Base-by-base conservation (phyloP, 2,329 filamentous ascomycete genomes). In the Phaeosphaeriaceae sp. region DNA sequence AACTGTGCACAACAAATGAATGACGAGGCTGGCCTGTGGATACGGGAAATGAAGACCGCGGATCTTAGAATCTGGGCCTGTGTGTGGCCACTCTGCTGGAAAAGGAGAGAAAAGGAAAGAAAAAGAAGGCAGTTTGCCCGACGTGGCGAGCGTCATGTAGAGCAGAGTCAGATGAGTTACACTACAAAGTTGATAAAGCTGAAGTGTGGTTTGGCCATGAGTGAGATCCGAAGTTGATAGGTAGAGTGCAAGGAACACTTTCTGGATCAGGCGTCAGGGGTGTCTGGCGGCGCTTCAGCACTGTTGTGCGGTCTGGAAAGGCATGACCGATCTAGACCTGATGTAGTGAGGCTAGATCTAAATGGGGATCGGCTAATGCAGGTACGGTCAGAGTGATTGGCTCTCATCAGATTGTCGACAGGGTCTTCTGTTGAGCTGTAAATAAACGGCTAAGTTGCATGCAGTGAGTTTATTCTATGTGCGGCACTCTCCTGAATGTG, bases 21-120 rank as follows among this genome's bases (percentile, higher is more conserved):
- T 50, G 52, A 35, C 59, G 61, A 66, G 61, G 64, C 60, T 61
- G 60, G 53, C 50, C 47, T 48, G 58, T 58, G 58, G 52, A 42
- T 38, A 53, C 52, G 63, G 63, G 67, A 71, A 69, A 69, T 70
- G 66, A 69, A 51, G 59, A 42, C 50, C 39, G 55, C 60, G 50
- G 58, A 39, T 43, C 47, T 47, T 34, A 44, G 42, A 32, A 42
- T 60, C 58, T 61, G 56, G 56, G 50, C 56, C 50, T 39, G 47
- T 42, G 28, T 37, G 45, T 47, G 46, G 47, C 50, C 55, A 55
- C 56, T 45, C 48, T 42, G 39, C 36, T 46, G 43, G 43, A 60
- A 50, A 43, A 47, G 37, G 54, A 56, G 58, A 42, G 48, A 38
- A 43, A 42, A 43, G 45, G 37, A 53, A 56, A 56, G 33, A 46